Evolutionary conservation across 192 early-diverging fungal species (phyloP), one percentile per base, ranked within the genome.

Genomic region (Gamsiella multidivaricata): DNA sequence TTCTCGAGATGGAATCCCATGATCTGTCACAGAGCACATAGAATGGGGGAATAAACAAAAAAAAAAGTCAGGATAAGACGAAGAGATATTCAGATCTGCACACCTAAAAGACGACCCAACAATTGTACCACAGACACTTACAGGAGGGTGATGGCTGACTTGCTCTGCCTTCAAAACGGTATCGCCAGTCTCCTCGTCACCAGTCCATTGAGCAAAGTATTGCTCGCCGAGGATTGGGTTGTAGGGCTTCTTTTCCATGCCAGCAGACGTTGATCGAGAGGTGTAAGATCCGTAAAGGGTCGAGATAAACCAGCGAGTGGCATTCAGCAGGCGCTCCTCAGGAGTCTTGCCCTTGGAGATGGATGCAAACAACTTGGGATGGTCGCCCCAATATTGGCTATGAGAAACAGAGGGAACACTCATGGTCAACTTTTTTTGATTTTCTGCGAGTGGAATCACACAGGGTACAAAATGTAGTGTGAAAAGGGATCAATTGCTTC

Each of bases 201-300:
- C 71, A 28, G 74, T 69, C 84, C 84, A 86, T 22, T 59, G 31
- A 61, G 81, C 83, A 55, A 82, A 83, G 65, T 72, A 86, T 53
- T 86, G 84, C 32, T 86, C 84, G 11, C 84, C 84, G 26, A 86
- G 69, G 26, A 86, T 67, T 11, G 84, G 84, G 39, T 86, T 86
- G 65, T 90, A 94, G 9, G 93, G 93, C 71, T 94, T 94, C 82
- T 93, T 93, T 64, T 94, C 93, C 71, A 83, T 87, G 80, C 88
- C 84, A 11, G 87, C 89, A 53, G 88, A 87, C 12, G 91, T 90
- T 29, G 88, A 84, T 56, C 92, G 88, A 51, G 85, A 88, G 51
- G 90, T 84, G 79, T 90, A 93, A 26, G 89, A 91, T 43, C 93
- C 93, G 53, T 92, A 91, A 26, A 94, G 83, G 32, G 92, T 90